These are phyloP conservation scores for Styphnolobium japonicum DNA, from an alignment of 306 rosid genomes.

Conservation along the genomic window DNA sequence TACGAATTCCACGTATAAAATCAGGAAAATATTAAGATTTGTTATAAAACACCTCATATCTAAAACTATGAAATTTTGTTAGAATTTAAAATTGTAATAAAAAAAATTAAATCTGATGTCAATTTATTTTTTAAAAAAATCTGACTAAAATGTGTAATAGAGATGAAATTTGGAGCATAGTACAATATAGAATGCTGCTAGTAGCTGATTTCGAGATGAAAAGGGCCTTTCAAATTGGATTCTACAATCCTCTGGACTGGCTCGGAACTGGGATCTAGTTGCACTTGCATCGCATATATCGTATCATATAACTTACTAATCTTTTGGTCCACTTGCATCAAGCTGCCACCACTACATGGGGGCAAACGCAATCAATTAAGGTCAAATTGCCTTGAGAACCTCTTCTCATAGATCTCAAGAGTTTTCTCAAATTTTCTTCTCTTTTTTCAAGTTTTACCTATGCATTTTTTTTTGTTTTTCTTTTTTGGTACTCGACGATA, in stretches of 20 bases:
- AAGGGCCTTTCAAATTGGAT: not conserved
- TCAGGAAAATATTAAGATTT: too few species aligned
- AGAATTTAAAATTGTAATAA: not conserved
- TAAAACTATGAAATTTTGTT: not conserved
- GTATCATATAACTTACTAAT: not conserved
- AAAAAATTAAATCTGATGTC: not conserved
- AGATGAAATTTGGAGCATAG: not conserved
- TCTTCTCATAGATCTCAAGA: not conserved
- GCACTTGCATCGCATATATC: not conserved
- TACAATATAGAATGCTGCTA: not conserved
- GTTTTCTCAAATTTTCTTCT: not conserved
- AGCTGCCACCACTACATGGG: not conserved
- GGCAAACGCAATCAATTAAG: not conserved
- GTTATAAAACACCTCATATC: not conserved
- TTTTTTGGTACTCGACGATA: not conserved
- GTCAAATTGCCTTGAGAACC: not conserved
- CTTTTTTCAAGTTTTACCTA: not conserved
- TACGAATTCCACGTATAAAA: too few species aligned
- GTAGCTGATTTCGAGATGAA: not conserved
- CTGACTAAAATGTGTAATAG: not conserved
- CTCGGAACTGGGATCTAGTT: not conserved
- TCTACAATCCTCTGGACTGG: not conserved
- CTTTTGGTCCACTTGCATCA: constrained; percentile 10
- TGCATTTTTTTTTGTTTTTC: not conserved
- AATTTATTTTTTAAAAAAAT: not conserved